phyloP scores from a whole-genome alignment of 345 rosid species.

The Lepidium africanum region DNA sequence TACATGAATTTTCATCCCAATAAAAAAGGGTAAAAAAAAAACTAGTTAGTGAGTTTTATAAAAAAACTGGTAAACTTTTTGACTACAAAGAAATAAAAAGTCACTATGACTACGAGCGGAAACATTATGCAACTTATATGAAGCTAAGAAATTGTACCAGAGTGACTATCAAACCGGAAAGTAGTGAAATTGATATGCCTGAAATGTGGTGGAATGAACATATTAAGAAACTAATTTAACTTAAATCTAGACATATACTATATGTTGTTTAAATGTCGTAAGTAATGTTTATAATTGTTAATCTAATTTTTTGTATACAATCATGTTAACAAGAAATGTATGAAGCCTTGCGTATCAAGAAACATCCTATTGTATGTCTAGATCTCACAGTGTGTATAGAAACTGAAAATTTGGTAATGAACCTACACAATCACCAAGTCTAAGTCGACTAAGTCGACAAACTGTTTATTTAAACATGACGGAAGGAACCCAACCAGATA shows the following conservation, averaged over 20 bases:
- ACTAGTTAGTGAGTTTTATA: not conserved
- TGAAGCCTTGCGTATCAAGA: not conserved
- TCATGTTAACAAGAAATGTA: not conserved
- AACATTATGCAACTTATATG: not conserved
- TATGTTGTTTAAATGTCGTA: not conserved
- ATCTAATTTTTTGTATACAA: not conserved
- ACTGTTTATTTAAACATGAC: too few species aligned
- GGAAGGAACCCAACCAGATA: too few species aligned
- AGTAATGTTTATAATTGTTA: not conserved
- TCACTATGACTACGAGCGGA: not conserved
- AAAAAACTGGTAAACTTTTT: not conserved
- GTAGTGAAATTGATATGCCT: not conserved
- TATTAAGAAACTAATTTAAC: not conserved
- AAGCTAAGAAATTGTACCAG: not conserved
- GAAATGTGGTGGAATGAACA: not conserved
- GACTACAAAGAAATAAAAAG: not conserved
- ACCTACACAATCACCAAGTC: not conserved
- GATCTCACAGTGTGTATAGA: not conserved
- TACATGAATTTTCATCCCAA: too few species aligned
- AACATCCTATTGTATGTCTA: not conserved
- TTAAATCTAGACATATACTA: not conserved
- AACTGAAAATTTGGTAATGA: not conserved
- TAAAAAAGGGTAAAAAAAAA: too few species aligned
- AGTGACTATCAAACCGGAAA: not conserved
- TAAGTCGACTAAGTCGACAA: not conserved